phyloP scores from a whole-genome alignment of 208 protist species.

The Blechomonas ayalai region DNA sequence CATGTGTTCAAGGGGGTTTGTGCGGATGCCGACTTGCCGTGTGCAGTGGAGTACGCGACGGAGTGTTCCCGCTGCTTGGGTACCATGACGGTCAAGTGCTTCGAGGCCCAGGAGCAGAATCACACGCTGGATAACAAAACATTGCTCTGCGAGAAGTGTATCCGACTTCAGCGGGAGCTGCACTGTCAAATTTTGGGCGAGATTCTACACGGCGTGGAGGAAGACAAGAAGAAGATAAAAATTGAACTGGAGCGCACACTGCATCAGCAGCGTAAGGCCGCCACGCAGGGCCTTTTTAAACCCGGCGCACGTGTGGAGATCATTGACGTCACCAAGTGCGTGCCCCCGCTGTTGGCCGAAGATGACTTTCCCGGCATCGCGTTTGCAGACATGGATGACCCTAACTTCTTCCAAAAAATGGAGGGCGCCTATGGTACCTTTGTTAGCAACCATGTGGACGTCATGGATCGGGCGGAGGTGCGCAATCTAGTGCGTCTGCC shows the following conservation, averaged over 20 bases:
- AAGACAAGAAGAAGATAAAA: conserved; percentile 57
- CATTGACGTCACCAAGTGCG: conserved; percentile 56
- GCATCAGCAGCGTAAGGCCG: conserved; percentile 76
- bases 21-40: conserved; percentile 52
- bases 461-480: conserved; percentile 78
- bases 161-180: conserved; percentile 61
- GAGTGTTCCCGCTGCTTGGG: conserved; percentile 76
- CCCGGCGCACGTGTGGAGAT: conserved; percentile 67
- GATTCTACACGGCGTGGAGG: conserved; percentile 55
- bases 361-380: conserved; percentile 68
- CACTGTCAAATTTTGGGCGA: conserved; percentile 58
- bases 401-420: conserved; percentile 40
- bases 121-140: conserved; percentile 46
- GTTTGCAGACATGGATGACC: conserved; percentile 71
- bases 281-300: conserved; percentile 73
- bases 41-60: conserved; percentile 62
- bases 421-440: conserved; percentile 76
- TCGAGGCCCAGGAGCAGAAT: conserved; percentile 43
- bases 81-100: conserved; percentile 46
- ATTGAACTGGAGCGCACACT: conserved; percentile 54
- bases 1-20: conserved; percentile 81
- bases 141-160: conserved; percentile 55
- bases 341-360: conserved; percentile 70
- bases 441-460: conserved; percentile 80
- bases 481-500: conserved; percentile 77